A percentile compares a stretch with the other conserved stretches of the same genome.
phyloP scores from a whole-genome alignment of 2,329 filamentous ascomycete genomes.

The Arthrinium phaeospermum region DNA sequence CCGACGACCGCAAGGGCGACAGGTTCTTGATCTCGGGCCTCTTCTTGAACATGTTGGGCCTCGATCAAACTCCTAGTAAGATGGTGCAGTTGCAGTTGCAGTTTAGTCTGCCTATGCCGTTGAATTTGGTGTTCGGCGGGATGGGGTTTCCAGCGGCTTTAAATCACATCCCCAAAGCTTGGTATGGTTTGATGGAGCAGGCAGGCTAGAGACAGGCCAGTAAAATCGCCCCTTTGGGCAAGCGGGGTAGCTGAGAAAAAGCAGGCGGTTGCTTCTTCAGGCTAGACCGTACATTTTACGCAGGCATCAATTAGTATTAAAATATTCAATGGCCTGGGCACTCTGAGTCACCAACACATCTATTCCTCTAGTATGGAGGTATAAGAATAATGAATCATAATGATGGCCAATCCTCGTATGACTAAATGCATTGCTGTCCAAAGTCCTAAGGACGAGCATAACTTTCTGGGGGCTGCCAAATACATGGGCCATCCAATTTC shows the following conservation, averaged over 20 bases:
- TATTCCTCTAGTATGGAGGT: not conserved
- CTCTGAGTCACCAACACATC: not conserved
- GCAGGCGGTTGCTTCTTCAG: not conserved
- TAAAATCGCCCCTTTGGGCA: conserved; percentile 2
- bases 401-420: not conserved
- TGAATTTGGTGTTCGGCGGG: not conserved
- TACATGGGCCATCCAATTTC: not conserved
- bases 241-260: conserved; percentile 1
- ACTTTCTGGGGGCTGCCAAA: not conserved
- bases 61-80: not conserved
- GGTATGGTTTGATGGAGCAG: too few relatives aligned
- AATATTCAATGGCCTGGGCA: not conserved
- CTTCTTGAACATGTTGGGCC: conserved; percentile 63
- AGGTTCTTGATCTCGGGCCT: conserved; percentile 73
- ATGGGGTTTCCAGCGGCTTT: not conserved
- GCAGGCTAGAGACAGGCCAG: not conserved
- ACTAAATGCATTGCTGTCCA: not conserved
- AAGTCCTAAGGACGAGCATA: not conserved
- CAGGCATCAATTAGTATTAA: too few relatives aligned
- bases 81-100: not conserved
- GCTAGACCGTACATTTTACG: not conserved
- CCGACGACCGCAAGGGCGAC: conserved; percentile 69
- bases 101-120: not conserved
- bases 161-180: not conserved
- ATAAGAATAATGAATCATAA: not conserved